phyloP scores from a whole-genome alignment of 306 rosid species.

The Lathyrus sativus region DNA sequence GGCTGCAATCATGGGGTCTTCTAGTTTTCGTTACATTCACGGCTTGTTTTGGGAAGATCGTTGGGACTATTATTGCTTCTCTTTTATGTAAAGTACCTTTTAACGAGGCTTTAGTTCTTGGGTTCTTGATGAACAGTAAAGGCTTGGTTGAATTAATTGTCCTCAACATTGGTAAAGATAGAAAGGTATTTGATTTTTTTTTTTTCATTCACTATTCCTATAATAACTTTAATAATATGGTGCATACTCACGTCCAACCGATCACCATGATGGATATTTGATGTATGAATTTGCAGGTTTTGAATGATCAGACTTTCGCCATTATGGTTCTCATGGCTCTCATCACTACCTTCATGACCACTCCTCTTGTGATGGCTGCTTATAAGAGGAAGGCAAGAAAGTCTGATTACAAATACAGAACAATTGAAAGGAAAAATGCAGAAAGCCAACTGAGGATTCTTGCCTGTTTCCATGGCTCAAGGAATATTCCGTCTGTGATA shows the following conservation, averaged over 20 bases:
- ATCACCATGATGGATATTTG: conserved; percentile 12
- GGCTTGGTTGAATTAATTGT: conserved; percentile 91
- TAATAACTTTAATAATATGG: conserved; percentile 23
- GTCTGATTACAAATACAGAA: conserved; percentile 61
- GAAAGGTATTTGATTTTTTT: conserved; percentile 56
- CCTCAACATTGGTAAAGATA: conserved; percentile 89
- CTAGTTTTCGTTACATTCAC: conserved; percentile 64
- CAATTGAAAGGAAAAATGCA: conserved; percentile 54
- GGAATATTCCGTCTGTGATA: conserved; percentile 70
- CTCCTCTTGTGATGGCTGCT: conserved; percentile 66
- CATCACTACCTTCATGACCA: conserved; percentile 81
- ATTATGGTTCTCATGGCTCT: conserved; percentile 93
- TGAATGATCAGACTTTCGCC: conserved; percentile 91
- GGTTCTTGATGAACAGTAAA: conserved; percentile 86
- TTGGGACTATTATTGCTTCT: conserved; percentile 68
- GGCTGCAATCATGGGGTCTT: conserved; percentile 84
- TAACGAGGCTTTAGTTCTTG: conserved; percentile 70
- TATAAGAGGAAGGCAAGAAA: conserved; percentile 52
- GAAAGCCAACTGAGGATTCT: conserved; percentile 67
- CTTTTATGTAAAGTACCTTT: conserved; percentile 58
- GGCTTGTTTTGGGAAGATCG: conserved; percentile 83
- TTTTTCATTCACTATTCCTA: conserved; percentile 14
- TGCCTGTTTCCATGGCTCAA: conserved; percentile 65
- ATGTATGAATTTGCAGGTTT: conserved; percentile 57
- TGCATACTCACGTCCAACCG: not conserved